Conservation (phyloP, 106 monocot genomes). For the Dactylorhiza incarnata region DNA sequence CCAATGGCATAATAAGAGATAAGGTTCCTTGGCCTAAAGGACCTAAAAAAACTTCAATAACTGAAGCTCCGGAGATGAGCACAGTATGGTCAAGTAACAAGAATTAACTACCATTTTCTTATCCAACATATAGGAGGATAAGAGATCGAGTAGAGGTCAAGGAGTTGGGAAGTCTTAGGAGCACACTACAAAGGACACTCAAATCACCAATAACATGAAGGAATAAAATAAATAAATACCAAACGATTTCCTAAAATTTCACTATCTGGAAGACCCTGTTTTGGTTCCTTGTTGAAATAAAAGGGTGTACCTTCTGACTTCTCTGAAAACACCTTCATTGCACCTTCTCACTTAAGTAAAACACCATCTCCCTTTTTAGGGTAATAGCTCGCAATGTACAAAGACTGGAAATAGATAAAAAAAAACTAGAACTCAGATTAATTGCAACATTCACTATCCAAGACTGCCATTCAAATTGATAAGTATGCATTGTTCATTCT, state of each 20-base stretch:
- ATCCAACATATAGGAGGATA: background rate
- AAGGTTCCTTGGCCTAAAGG: background rate
- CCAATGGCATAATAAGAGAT: background rate
- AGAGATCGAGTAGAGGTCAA: background rate
- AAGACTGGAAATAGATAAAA: too few species aligned
- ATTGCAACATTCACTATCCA: too few species aligned
- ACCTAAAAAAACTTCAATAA: background rate
- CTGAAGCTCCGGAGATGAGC: background rate
- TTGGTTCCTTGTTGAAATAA: background rate
- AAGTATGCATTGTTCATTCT: too few species aligned
- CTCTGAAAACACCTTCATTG: too few species aligned
- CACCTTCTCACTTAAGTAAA: too few species aligned
- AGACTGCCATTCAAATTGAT: too few species aligned
- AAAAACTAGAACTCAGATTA: too few species aligned
- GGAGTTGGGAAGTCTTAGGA: background rate
- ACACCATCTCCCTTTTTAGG: too few species aligned
- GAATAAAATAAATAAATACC: background rate
- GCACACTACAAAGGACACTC: background rate
- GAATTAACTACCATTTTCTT: background rate
- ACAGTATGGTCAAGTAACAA: background rate
- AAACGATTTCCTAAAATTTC: background rate
- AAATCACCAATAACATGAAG: background rate
- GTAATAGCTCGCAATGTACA: too few species aligned
- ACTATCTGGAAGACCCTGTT: background rate
- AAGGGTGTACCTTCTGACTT: too few species aligned